Base-by-base conservation (phyloP, 352 stramenopile species). In the Phytophthora crassamura region DNA sequence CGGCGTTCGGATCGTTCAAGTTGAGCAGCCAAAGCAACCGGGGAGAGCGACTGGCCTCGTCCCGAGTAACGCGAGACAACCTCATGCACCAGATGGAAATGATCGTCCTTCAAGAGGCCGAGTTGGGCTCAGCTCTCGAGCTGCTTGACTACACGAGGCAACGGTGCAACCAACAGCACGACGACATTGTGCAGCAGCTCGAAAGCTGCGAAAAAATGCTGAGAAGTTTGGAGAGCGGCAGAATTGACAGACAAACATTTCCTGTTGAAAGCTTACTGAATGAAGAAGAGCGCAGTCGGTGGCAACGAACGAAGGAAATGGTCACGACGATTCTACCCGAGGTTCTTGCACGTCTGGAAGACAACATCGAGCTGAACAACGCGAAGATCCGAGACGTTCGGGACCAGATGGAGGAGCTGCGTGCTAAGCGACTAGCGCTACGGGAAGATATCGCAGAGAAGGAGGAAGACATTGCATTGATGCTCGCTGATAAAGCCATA, bases 341-440 rank as follows among this genome's bases (percentile, higher is more conserved):
- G 57, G 67, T 90, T 1, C 61, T 93, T 11, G 46, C 40, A 15
- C 69, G 71, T 7, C 64, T 93, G 10, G 78, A 90, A 61, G 72
- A 90, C 20, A 86, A 75, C 40, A 90, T 93, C n/a, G 76, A 85
- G 38, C 32, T 79, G 22, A 89, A 93, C 61, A 84, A 74, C 43
- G 69, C 58, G 14, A 90, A 88, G 52, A 80, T 86, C 32, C 76
- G 75, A 18, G 60, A 77, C n/a, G 78, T 93, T 32, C 74, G 86
- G 15, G 64, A 86, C n/a, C 74, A 79, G 28, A 73, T 90, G 54
- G 78, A 89, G 16, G 49, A 80, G 30, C 71, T 93, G 5, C 74
- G 78, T 4, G 64, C 74, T 2, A 69, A 87, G 40, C 68, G 84
- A 0, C 66, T 89, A 10, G 58, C 56, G 11, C n/a, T 93, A 30